Conservation (phyloP, 371 early-diverging fungal species). For the Rhizomucor miehei region DNA sequence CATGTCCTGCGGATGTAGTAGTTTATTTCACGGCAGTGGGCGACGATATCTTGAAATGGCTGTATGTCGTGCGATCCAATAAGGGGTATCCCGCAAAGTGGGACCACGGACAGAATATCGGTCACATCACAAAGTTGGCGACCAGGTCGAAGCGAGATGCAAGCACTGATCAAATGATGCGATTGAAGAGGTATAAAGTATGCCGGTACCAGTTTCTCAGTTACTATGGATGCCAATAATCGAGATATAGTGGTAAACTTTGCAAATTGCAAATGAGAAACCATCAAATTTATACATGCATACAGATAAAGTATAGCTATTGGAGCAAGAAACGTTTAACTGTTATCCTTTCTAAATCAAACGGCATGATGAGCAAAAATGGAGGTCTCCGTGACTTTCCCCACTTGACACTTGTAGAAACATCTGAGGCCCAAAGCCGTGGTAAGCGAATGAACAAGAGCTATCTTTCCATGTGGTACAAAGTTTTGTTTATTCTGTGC, state of each 20-base stretch:
- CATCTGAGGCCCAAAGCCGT: too few species aligned
- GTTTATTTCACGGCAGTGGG: conserved; percentile 26
- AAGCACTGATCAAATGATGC: background rate
- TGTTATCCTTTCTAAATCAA: too few species aligned
- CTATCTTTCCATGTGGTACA: too few species aligned
- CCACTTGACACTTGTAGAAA: too few species aligned
- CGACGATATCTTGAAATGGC: conserved; percentile 14
- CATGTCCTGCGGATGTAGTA: conserved; percentile 46
- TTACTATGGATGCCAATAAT: conserved; percentile 56
- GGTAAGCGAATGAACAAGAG: too few species aligned
- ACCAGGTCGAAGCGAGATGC: conserved; percentile 4
- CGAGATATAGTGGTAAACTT: conserved; percentile 61
- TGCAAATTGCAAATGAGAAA: conserved; percentile 25
- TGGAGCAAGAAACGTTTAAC: too few species aligned
- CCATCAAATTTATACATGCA: too few species aligned
- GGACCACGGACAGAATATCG: conserved; percentile 35
- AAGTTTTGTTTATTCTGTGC: too few species aligned
- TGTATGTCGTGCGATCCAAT: conserved; percentile 2
- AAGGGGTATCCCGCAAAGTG: conserved; percentile 38
- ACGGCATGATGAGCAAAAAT: too few species aligned
- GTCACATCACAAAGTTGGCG: background rate
- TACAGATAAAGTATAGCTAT: too few species aligned
- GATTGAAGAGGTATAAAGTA: conserved; percentile 25
- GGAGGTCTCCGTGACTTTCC: too few species aligned
- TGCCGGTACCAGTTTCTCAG: conserved; percentile 52